Percentiles rank a stretch among this genome's conserved stretches.
phyloP scores from a whole-genome alignment of 2,329 filamentous ascomycete species.

The Pseudocercospora macadamiae region DNA sequence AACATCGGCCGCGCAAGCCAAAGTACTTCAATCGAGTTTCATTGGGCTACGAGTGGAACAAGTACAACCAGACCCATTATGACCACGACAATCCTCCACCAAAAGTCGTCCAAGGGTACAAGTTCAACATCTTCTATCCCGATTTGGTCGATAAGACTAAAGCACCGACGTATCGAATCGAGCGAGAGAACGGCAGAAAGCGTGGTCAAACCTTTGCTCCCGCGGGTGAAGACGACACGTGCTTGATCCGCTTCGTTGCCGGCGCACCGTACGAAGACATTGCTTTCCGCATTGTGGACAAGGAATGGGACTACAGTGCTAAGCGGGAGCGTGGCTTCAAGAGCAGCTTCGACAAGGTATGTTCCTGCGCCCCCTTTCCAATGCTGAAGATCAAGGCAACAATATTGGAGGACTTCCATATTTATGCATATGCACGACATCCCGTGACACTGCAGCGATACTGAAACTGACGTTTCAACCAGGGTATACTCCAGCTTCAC shows the following conservation, averaged over 20 bases:
- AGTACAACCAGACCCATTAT: constrained; percentile 99
- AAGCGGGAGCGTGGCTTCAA: constrained; percentile 93
- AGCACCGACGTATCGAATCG: constrained; percentile 93
- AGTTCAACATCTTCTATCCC: constrained; percentile 99
- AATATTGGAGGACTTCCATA: background rate
- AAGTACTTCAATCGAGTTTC: constrained; percentile 97
- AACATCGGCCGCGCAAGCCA: constrained; percentile 87
- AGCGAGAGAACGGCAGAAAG: constrained; percentile 86
- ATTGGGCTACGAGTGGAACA: constrained; percentile 99
- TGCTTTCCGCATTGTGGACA: constrained; percentile 95
- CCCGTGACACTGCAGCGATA: constrained; percentile 16
- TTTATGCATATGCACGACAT: constrained; percentile 16
- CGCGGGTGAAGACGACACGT: constrained; percentile 95
- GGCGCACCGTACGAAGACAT: constrained; percentile 96
- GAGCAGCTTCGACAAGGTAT: constrained; percentile 96
- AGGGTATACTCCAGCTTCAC: constrained; percentile 94
- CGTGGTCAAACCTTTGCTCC: constrained; percentile 90
- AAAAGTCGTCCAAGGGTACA: constrained; percentile 98
- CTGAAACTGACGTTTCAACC: constrained; percentile 38
- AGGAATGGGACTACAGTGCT: constrained; percentile 98
- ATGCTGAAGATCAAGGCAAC: constrained; percentile 2
- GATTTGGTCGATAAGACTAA: constrained; percentile 94
- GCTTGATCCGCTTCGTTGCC: constrained; percentile 91
- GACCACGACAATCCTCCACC: constrained; percentile 97
- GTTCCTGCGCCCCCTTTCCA: constrained; percentile 35